Evolutionary conservation across 768 basidiomycete species (phyloP), one percentile per base, ranked within the genome.

Genomic region (Harrya chromipes): DNA sequence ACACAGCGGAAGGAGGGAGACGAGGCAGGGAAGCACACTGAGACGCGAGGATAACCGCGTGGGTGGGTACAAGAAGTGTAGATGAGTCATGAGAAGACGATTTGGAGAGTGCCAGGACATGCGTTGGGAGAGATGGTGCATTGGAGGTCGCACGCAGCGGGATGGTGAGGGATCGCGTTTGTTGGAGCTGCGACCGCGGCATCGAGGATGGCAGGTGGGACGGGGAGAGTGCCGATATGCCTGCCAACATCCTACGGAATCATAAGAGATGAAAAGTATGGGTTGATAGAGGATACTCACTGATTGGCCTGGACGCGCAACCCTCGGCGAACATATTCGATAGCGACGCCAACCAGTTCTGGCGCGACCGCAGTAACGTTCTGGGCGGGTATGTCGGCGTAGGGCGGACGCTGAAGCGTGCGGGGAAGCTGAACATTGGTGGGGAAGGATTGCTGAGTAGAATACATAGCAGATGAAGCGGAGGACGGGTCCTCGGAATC

Each of bases 31-130:
- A 73, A 16, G 87, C 70, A 63, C 86, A 91, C 60, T 87, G 75
- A 0, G 83, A 73, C 7, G 84, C 84, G 46, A 91, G 75, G 37
- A 90, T 74, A 44, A 88, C 67, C 29, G 81, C 79, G 67, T 92
- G 89, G 11, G 81, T 76, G 5, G 90, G 83, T 55, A 78, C 83
- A 45, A 90, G 72, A 10, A 75, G 58, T 6, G 55, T 53, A n/a
- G 69, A 62, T 39, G 71, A 55, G 49, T 70, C 66, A 27, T 62
- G 57, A 13, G 66, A 57, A 47, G 54, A 64, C 42, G 61, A 56
- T 53, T 43, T 65, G 1, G 51, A 62, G 41, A 84, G 63, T 16
- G 81, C 82, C 19, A 84, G 64, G 56, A 80, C 69, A 57, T 84
- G 83, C 0, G 79, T 77, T 8, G 82, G 82, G 29, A 59, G 70